Evolutionary conservation across 2,329 filamentous ascomycete genomes (phyloP).

Genomic region (Knufia petricola): DNA sequence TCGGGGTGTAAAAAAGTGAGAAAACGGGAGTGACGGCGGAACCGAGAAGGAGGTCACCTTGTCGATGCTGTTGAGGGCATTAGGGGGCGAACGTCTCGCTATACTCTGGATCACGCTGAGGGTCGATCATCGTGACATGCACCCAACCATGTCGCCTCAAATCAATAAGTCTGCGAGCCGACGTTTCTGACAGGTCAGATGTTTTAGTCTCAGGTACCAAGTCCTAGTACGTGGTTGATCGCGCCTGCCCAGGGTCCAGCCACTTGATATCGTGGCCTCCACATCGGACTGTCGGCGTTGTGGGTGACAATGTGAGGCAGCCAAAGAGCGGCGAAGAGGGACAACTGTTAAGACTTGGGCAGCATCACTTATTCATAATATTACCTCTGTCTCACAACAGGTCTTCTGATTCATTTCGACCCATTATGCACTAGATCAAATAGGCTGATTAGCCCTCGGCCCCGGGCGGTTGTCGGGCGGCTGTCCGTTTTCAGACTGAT

Average conservation of each 20-base stretch:
- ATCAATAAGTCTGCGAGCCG: background rate
- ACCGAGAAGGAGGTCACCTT: too few relatives aligned
- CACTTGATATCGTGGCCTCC: background rate
- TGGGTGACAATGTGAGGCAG: background rate
- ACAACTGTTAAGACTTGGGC: background rate
- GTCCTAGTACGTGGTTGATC: background rate
- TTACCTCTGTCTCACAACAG: too few relatives aligned
- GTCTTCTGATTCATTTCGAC: too few relatives aligned
- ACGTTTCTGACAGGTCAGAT: background rate
- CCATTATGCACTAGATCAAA: too few relatives aligned
- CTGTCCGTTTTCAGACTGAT: too few relatives aligned
- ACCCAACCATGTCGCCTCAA: background rate
- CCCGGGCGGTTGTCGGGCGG: too few relatives aligned
- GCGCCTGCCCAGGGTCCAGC: background rate
- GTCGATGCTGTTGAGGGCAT: too few relatives aligned
- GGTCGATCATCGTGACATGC: background rate
- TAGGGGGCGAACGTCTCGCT: background rate
- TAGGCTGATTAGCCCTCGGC: too few relatives aligned
- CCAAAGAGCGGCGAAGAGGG: background rate
- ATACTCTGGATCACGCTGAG: background rate
- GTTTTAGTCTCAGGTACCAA: background rate
- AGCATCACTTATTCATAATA: background rate
- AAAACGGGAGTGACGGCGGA: too few relatives aligned
- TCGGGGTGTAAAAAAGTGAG: too few relatives aligned
- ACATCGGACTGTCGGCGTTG: background rate